phyloP scores from a whole-genome alignment of 2,329 filamentous ascomycete species.

The Botrytis aclada region DNA sequence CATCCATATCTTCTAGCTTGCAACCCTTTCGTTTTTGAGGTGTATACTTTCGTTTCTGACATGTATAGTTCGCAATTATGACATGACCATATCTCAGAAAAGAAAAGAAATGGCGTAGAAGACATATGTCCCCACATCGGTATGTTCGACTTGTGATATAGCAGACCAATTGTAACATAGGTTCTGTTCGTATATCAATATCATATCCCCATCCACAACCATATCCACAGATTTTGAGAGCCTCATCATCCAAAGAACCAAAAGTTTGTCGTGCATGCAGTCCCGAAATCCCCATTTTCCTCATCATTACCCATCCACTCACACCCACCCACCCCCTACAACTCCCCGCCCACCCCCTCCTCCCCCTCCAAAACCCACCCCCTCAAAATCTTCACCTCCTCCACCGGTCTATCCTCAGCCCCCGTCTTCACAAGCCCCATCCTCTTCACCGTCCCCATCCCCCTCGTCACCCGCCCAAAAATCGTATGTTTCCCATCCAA shows the following conservation, averaged over 20 bases:
- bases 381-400: slow-evolving; percentile 76
- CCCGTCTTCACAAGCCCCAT: slow-evolving; percentile 87
- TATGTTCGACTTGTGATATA: background rate
- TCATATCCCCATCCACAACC: background rate
- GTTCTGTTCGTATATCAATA: fast-evolving
- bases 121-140: background rate
- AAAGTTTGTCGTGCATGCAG: background rate
- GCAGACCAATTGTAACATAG: background rate
- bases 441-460: slow-evolving; percentile 78
- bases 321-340: background rate
- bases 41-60: background rate
- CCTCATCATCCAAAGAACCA: background rate
- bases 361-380: slow-evolving; percentile 67
- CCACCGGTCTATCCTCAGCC: slow-evolving; percentile 72
- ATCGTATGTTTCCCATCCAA: slow-evolving; percentile 96
- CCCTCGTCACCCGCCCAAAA: slow-evolving; percentile 84
- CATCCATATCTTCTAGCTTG: background rate
- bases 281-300: fast-evolving
- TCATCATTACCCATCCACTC: background rate
- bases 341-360: slow-evolving; percentile 28
- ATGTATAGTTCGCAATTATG: background rate
- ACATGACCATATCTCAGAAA: background rate
- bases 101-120: background rate
- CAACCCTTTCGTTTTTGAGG: too few species aligned
- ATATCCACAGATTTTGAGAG: background rate